A percentile compares a stretch with the other conserved stretches of the same genome.
These are phyloP conservation scores for Thelephora terrestris DNA, from an alignment of 1,284 basidiomycete species.

Conservation along the genomic window DNA sequence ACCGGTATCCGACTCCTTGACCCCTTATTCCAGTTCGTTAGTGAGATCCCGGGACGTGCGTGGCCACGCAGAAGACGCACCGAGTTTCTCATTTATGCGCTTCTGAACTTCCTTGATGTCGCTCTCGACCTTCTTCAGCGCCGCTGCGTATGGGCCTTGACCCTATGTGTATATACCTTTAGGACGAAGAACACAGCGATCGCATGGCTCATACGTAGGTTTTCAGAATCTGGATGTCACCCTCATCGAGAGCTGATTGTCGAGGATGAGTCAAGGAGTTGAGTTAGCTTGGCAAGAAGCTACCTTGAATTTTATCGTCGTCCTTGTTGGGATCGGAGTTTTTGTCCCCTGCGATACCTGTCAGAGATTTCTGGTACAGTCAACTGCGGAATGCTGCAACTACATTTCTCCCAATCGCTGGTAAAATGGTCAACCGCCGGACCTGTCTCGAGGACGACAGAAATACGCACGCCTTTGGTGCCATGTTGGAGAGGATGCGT, in stretches of 20 bases:
- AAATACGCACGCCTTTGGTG: slow-evolving; percentile 66
- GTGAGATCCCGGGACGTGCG: background rate
- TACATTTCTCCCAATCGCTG: slow-evolving; percentile 98
- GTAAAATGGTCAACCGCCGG: slow-evolving; percentile 6
- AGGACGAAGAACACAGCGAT: slow-evolving; percentile 4
- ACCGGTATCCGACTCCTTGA: slow-evolving; percentile 98
- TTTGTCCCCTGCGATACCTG: slow-evolving; percentile 56
- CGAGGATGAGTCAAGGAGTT: slow-evolving; percentile 3
- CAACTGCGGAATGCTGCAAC: slow-evolving; percentile 18
- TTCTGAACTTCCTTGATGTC: slow-evolving; percentile 98
- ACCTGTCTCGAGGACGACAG: background rate
- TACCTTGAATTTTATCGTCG: slow-evolving; percentile 88
- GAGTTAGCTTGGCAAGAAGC: slow-evolving; percentile 18
- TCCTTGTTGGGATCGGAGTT: slow-evolving; percentile 64
- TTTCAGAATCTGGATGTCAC: slow-evolving; percentile 98
- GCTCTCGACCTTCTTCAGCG: slow-evolving; percentile 82
- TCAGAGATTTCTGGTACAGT: slow-evolving; percentile 3
- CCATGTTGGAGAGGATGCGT: slow-evolving; percentile 39
- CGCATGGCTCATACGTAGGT: slow-evolving; percentile 63
- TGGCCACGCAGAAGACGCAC: slow-evolving; percentile 22
- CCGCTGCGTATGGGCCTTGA: slow-evolving; percentile 92
- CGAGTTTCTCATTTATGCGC: slow-evolving; percentile 94
- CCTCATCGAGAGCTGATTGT: slow-evolving; percentile 81
- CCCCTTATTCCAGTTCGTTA: slow-evolving; percentile 37
- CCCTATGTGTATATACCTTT: slow-evolving; percentile 43